Evolutionary conservation across 495 filamentous ascomycete genomes (phyloP).

Genomic region (Corynascus novoguineensis): DNA sequence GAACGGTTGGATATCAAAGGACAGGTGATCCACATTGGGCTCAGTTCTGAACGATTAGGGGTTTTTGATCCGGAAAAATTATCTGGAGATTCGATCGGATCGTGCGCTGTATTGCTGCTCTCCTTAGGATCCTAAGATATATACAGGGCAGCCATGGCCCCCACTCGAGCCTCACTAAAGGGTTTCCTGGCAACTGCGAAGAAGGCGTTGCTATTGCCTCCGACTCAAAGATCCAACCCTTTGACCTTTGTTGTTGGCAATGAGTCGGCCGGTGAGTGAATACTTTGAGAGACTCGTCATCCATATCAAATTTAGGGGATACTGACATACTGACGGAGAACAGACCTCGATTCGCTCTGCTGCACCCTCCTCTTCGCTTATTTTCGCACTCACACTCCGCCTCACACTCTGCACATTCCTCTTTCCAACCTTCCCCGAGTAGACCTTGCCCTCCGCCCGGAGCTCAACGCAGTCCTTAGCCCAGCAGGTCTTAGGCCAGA

Average conservation of each 20-base stretch:
- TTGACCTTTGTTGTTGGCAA: constrained; percentile 66
- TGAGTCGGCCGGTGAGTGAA: constrained; percentile 61
- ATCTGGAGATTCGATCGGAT: too few relatives aligned
- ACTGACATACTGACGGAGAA: constrained; percentile 10
- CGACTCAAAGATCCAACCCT: constrained; percentile 32
- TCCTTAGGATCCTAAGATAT: not conserved
- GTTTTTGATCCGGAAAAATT: too few relatives aligned
- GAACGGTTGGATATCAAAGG: too few relatives aligned
- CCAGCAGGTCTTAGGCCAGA: constrained; percentile 37
- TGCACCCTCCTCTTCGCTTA: constrained; percentile 82
- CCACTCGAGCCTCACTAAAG: constrained; percentile 24
- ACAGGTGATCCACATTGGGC: too few relatives aligned
- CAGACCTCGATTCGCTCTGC: constrained; percentile 89
- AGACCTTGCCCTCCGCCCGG: constrained; percentile 70
- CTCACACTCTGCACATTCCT: constrained; percentile 64
- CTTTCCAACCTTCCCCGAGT: constrained; percentile 67
- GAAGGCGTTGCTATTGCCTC: constrained; percentile 35
- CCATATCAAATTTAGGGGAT: not conserved
- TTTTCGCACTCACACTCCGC: constrained; percentile 52
- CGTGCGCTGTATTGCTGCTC: too few relatives aligned
- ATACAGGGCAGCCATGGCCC: constrained; percentile 6
- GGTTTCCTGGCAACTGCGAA: constrained; percentile 39
- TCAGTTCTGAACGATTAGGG: too few relatives aligned
- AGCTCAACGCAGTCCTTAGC: constrained; percentile 57
- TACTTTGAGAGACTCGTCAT: too few relatives aligned